A percentile compares a stretch with the other conserved stretches of the same genome.
These are phyloP conservation scores for Pseudevernia furfuracea DNA, from an alignment of 495 filamentous ascomycete genomes.

Conservation along the genomic window DNA sequence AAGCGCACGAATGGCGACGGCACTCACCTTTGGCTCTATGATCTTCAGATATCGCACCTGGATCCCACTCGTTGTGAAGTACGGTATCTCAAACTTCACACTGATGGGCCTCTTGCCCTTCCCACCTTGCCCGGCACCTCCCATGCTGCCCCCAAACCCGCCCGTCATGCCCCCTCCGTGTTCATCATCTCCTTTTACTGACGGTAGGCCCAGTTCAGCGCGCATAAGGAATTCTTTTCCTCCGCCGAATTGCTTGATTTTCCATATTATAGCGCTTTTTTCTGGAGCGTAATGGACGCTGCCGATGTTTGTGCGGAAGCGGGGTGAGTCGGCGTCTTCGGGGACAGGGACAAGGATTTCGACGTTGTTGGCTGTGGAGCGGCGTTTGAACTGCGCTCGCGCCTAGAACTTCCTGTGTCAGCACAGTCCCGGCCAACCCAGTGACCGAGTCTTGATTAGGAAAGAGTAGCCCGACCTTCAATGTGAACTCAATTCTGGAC, in stretches of 20 bases:
- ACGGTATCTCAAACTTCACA: constrained; percentile 99
- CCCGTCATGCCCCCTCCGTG: constrained; percentile 93
- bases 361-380: constrained; percentile 97
- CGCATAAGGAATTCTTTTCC: constrained; percentile 99
- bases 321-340: constrained; percentile 91
- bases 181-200: constrained; percentile 94
- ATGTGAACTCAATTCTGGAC: constrained; percentile 93
- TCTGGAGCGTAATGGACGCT: constrained; percentile 98
- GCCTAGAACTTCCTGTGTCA: constrained; percentile 43
- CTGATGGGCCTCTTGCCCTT: constrained; percentile 94
- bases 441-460: constrained; percentile 2
- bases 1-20: background rate
- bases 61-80: constrained; percentile 97
- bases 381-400: constrained; percentile 95
- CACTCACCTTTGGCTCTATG: constrained; percentile 92
- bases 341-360: constrained; percentile 96
- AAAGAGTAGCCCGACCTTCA: constrained; percentile 54
- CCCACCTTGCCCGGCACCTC: constrained; percentile 55
- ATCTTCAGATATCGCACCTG: constrained; percentile 99
- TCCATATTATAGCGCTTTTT: constrained; percentile 97
- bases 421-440: constrained; percentile 1
- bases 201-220: constrained; percentile 90
- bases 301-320: constrained; percentile 96
- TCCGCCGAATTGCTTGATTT: constrained; percentile 99
- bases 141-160: constrained; percentile 94